Evolutionary conservation across 805 yeast species (phyloP).

Genomic region (Metschnikowia kunwiensis): DNA sequence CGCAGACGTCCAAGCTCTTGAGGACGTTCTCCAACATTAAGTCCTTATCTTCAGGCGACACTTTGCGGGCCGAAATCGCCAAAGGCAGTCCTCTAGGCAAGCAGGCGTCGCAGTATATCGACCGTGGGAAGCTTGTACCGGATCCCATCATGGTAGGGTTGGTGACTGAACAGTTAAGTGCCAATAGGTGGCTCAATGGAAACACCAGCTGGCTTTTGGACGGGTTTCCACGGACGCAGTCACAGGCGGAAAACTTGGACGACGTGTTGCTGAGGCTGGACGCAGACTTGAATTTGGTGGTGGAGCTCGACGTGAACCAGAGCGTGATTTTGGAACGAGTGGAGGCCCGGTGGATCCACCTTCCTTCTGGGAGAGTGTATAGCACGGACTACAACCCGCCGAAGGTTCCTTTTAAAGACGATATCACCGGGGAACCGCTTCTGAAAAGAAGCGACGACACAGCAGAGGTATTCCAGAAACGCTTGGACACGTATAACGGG

Average conservation of each 20-base stretch:
- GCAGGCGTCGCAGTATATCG: conserved; percentile 55
- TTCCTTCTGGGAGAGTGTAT: conserved; percentile 81
- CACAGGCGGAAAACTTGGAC: conserved; percentile 66
- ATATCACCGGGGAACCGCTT: conserved; percentile 84
- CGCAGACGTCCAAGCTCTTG: conserved; percentile 68
- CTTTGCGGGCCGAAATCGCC: conserved; percentile 66
- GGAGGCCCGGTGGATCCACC: conserved; percentile 80
- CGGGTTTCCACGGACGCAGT: conserved; percentile 84
- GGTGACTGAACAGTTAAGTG: conserved; percentile 48
- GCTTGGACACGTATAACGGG: conserved; percentile 61
- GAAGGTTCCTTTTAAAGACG: conserved; percentile 74
- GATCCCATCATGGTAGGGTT: conserved; percentile 63
- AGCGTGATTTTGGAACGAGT: conserved; percentile 77
- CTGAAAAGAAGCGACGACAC: conserved; percentile 81
- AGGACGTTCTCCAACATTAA: conserved; percentile 50
- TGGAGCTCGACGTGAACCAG: conserved; percentile 84
- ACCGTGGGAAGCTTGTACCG: conserved; percentile 68
- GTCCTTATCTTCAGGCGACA: conserved; percentile 81
- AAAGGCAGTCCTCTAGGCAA: conserved; percentile 51
- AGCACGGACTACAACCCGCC: conserved; percentile 90
- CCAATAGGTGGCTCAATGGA: conserved; percentile 41
- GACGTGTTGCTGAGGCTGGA: conserved; percentile 34
- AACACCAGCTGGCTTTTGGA: conserved; percentile 71
- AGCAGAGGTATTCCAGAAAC: conserved; percentile 61
- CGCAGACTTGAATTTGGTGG: conserved; percentile 66